phyloP scores from a whole-genome alignment of 129 eudicot genomes.

The Smallanthus sonchifolius region DNA sequence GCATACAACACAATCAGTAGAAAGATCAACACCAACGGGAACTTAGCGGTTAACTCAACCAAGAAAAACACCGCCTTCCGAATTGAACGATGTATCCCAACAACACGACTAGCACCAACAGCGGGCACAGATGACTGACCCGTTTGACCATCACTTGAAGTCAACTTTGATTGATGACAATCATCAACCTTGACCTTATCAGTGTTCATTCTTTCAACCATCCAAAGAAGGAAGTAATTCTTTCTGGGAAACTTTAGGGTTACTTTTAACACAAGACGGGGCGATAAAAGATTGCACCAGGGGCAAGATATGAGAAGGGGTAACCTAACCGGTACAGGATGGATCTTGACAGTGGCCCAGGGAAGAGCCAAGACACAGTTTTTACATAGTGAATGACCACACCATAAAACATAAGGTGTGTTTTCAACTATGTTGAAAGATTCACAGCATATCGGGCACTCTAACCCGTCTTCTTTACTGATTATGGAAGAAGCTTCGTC shows the following conservation, averaged over 20 bases:
- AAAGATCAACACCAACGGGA: conserved; percentile 55
- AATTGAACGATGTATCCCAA: conserved; percentile 33
- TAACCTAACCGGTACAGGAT: conserved; percentile 53
- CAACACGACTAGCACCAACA: conserved; percentile 4
- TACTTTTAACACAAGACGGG: conserved; percentile 49
- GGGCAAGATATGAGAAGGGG: conserved; percentile 73
- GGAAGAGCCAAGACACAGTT: conserved; percentile 53
- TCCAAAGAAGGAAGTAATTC: conserved; percentile 69
- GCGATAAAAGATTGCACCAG: conserved; percentile 69
- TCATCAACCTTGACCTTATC: conserved; percentile 30
- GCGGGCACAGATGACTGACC: conserved; percentile 18
- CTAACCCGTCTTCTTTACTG: conserved; percentile 56
- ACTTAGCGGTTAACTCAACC: conserved; percentile 52
- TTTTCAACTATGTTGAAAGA: conserved; percentile 69
- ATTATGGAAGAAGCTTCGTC: conserved; percentile 52
- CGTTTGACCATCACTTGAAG: conserved; percentile 7
- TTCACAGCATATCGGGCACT: conserved; percentile 71
- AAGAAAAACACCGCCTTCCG: conserved; percentile 41
- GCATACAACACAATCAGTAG: conserved; percentile 55
- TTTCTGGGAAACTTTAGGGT: conserved; percentile 55
- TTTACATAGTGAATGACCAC: conserved; percentile 67
- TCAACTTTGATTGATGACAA: conserved; percentile 32
- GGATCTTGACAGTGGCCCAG: conserved; percentile 54
- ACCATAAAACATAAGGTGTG: conserved; percentile 64
- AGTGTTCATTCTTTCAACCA: conserved; percentile 60